A percentile compares a stretch with the other conserved stretches of the same genome.
Conservation (phyloP, 2,329 filamentous ascomycete genomes). For the Pseudogymnoascus verrucosus region DNA sequence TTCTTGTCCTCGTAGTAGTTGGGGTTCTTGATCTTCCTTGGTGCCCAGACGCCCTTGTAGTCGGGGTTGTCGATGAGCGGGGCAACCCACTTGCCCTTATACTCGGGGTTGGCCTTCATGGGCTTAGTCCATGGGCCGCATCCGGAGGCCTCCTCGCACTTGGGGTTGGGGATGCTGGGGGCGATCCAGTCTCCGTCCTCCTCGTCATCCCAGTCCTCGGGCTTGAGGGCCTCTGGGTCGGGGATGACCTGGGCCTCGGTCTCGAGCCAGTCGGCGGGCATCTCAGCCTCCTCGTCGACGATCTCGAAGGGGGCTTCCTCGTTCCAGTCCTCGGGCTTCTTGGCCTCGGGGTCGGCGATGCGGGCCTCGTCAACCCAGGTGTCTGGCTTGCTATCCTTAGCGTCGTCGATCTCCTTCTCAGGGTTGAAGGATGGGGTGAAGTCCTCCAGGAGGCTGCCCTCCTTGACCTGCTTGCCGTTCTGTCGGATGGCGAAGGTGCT, state of each 20-base stretch:
- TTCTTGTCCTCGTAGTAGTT: slow-evolving; percentile 95
- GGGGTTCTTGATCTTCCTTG: slow-evolving; percentile 95
- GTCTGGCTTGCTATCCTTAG: slow-evolving; percentile 86
- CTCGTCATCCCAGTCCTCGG: slow-evolving; percentile 98
- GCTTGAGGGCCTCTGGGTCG: slow-evolving; percentile 94
- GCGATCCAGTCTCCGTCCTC: slow-evolving; percentile 97
- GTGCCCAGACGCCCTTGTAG: slow-evolving; percentile 95
- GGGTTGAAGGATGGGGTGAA: slow-evolving; percentile 94
- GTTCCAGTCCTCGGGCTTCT: slow-evolving; percentile 97
- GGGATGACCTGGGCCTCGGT: slow-evolving; percentile 74
- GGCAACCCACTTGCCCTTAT: slow-evolving; percentile 98
- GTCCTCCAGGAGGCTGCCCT: slow-evolving; percentile 87
- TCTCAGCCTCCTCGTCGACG: slow-evolving; percentile 82
- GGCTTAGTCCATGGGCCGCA: slow-evolving; percentile 91
- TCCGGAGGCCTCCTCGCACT: slow-evolving; percentile 87
- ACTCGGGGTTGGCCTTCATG: slow-evolving; percentile 86
- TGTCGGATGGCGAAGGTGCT: slow-evolving; percentile 91
- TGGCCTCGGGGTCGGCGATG: slow-evolving; percentile 86
- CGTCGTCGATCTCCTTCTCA: slow-evolving; percentile 85
- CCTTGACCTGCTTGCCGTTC: slow-evolving; percentile 81
- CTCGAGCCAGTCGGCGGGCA: slow-evolving; percentile 94
- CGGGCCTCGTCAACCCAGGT: slow-evolving; percentile 93
- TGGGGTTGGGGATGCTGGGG: slow-evolving; percentile 87
- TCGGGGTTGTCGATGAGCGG: slow-evolving; percentile 92
- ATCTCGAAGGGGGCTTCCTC: slow-evolving; percentile 97